Percentiles rank a stretch among this genome's conserved stretches.
Conservation (phyloP, 2,329 filamentous ascomycete genomes). For the Sporothrix schenckii region DNA sequence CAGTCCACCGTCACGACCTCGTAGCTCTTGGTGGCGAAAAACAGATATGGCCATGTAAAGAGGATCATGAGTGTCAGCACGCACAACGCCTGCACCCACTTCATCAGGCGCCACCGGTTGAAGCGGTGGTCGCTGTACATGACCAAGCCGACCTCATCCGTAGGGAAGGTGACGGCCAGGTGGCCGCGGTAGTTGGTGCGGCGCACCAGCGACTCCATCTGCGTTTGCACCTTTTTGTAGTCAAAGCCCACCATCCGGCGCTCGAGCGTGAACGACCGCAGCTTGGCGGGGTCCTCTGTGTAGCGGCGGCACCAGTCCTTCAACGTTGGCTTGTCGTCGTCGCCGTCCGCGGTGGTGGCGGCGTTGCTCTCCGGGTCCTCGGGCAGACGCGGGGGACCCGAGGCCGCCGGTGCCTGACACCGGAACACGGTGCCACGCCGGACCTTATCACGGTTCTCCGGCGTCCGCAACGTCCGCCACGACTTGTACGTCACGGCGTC, state of each 20-base stretch:
- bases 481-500: conserved; percentile 47
- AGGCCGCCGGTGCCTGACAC: conserved; percentile 46
- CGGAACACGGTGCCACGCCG: conserved; percentile 66
- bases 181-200: conserved; percentile 69
- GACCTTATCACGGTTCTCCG: conserved; percentile 61
- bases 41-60: conserved; percentile 70
- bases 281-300: conserved; percentile 58
- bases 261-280: conserved; percentile 60
- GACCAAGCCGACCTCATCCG: conserved; percentile 59
- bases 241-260: conserved; percentile 64
- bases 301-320: conserved; percentile 70
- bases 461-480: conserved; percentile 54
- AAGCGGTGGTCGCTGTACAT: conserved; percentile 65
- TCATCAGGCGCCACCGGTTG: conserved; percentile 66
- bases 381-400: conserved; percentile 43
- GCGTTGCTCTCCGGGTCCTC: conserved; percentile 34
- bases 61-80: conserved; percentile 69
- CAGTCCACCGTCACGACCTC: conserved; percentile 65
- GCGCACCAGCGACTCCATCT: conserved; percentile 61
- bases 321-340: conserved; percentile 45
- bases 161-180: conserved; percentile 61
- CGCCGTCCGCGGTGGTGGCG: background rate
- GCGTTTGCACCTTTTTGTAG: conserved; percentile 53
- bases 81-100: conserved; percentile 67
- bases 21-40: conserved; percentile 68